Conservation (phyloP, 2,329 filamentous ascomycete genomes). For the Graphilbum sp. region DNA sequence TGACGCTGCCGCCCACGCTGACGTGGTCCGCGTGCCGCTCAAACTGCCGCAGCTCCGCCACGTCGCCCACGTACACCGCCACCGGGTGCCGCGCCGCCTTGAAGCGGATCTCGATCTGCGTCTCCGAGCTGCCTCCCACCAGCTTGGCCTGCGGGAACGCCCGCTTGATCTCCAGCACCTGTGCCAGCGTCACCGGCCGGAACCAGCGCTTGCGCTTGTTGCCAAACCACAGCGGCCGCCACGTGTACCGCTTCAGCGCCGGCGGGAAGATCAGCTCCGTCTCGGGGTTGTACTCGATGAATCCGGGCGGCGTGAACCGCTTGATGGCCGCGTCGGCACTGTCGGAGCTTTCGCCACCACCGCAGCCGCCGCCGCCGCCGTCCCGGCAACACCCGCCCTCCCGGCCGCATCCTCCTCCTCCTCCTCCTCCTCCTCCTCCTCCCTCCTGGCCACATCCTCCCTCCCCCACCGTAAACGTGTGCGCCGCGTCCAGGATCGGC, state of each 20-base stretch:
- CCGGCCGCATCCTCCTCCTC: conserved; percentile 7
- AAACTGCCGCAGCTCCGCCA: conserved; percentile 74
- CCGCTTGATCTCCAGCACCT: conserved; percentile 83
- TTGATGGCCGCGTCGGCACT: conserved; percentile 26
- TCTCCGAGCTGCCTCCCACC: conserved; percentile 91
- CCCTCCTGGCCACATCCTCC: conserved; percentile 32
- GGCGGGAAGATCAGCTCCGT: conserved; percentile 94
- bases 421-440: too few species aligned
- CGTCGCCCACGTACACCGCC: conserved; percentile 87
- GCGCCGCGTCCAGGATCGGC: conserved; percentile 84
- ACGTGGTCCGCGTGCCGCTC: conserved; percentile 62
- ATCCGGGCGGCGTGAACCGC: conserved; percentile 69
- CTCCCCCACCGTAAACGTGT: conserved; percentile 52
- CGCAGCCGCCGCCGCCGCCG: conserved; percentile 34
- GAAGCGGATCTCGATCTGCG: conserved; percentile 97
- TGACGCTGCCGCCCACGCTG: conserved; percentile 88
- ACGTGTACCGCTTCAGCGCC: conserved; percentile 63
- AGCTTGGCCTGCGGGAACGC: conserved; percentile 77
- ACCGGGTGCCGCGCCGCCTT: conserved; percentile 82
- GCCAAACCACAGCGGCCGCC: conserved; percentile 71
- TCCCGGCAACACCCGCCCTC: conserved; percentile 58
- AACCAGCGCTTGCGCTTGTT: conserved; percentile 95
- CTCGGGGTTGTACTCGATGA: conserved; percentile 86
- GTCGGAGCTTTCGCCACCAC: conserved; percentile 19
- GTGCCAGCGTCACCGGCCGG: conserved; percentile 68